Evolutionary conservation across 345 rosid species (phyloP).

Genomic region (Melaleuca alternifolia): DNA sequence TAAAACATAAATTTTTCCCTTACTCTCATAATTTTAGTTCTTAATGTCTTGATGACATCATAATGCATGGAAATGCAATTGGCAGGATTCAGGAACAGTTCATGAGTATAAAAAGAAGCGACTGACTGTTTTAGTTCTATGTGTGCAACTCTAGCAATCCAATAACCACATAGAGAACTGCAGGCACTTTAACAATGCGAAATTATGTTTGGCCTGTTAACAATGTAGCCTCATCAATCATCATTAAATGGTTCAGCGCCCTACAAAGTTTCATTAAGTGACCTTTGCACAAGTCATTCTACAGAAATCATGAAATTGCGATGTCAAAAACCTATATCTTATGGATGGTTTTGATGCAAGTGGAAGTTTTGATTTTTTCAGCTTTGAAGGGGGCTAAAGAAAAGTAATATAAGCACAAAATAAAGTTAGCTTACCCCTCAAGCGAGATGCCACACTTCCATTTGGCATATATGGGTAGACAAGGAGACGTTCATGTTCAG

Average conservation of each 20-base stretch:
- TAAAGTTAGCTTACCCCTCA: slow-evolving; percentile 45
- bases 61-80: not conserved
- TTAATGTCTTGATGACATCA: not conserved
- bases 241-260: not conserved
- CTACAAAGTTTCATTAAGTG: not conserved
- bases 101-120: not conserved
- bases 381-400: not conserved
- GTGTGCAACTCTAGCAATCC: not conserved
- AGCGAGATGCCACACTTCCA: slow-evolving; percentile 84
- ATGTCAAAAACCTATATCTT: not conserved
- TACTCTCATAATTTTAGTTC: not conserved
- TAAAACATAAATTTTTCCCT: not conserved
- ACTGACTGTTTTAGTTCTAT: not conserved
- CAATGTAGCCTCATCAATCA: not conserved
- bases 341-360: not conserved
- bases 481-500: slow-evolving; percentile 75
- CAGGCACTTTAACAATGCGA: not conserved
- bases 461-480: slow-evolving; percentile 94
- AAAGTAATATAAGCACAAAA: not conserved
- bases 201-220: not conserved
- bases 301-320: not conserved
- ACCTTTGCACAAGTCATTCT: not conserved
- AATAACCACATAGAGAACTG: not conserved
- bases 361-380: not conserved
- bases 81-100: not conserved